Conservation (phyloP, 208 protist species). For the Borovskyia barvae region DNA sequence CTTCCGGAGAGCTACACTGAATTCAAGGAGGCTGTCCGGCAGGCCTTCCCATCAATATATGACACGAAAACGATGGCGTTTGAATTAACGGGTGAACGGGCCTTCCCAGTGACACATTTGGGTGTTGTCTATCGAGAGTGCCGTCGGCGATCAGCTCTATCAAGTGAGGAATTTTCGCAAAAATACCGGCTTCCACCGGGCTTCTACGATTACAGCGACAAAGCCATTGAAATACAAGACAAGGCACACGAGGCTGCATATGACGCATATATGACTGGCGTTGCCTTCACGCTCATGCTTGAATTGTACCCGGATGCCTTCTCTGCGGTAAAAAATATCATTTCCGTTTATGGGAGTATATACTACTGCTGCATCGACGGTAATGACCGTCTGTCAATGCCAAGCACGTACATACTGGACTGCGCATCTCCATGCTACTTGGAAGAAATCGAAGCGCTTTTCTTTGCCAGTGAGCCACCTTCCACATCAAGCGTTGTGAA, state of each 20-base stretch:
- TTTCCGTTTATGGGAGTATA: slow-evolving; percentile 46
- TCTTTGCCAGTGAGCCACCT: slow-evolving; percentile 8
- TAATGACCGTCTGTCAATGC: slow-evolving; percentile 4
- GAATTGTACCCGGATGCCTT: slow-evolving; percentile 12
- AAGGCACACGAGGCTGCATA: slow-evolving; percentile 72
- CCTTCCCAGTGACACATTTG: slow-evolving; percentile 31
- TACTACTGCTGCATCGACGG: slow-evolving; percentile 26
- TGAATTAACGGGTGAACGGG: slow-evolving; percentile 6
- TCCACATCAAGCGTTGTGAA: background rate
- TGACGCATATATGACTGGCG: slow-evolving; percentile 80
- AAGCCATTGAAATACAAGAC: slow-evolving; percentile 2
- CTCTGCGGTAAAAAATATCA: slow-evolving; percentile 33
- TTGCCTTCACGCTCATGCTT: slow-evolving; percentile 32
- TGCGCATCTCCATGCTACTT: background rate
- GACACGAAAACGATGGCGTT: slow-evolving; percentile 71
- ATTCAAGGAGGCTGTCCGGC: slow-evolving; percentile 44
- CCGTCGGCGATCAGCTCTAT: slow-evolving; percentile 11
- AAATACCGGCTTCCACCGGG: slow-evolving; percentile 39
- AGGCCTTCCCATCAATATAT: slow-evolving; percentile 46
- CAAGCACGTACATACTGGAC: slow-evolving; percentile 20
- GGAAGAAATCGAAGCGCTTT: slow-evolving; percentile 21
- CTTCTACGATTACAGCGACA: slow-evolving; percentile 56
- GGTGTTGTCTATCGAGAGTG: slow-evolving; percentile 39
- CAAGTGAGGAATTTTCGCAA: slow-evolving; percentile 1
- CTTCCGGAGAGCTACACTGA: slow-evolving; percentile 44